Evolutionary conservation across 2,329 filamentous ascomycete species (phyloP), one percentile per base, ranked within the genome.

Genomic region (Tolypocladium cylindrosporum): DNA sequence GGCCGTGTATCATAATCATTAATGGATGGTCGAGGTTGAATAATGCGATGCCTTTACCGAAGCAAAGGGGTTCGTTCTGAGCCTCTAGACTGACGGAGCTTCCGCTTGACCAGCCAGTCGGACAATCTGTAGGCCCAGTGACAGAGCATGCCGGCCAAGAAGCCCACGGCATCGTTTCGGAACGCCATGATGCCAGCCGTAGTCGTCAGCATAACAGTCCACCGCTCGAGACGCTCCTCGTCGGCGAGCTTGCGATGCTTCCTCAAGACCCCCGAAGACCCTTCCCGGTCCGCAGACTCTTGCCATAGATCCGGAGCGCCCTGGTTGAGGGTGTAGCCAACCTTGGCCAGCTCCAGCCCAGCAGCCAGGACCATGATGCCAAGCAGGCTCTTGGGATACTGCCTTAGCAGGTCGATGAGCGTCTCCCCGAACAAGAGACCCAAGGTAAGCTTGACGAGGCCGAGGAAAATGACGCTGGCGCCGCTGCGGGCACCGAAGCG

Each of bases 401-500:
- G 76, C 6, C 78, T 75, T 14, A 97, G 76, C 24, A 96, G 71
- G 24, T 79, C 79, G 4, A 93, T 77, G n/a, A 97, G 80, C 0
- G 84, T 84, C 54, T 88, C 82, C 0, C 90, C 89, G 52, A 91
- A 88, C 37, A 90, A 67, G 0, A 96, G 68, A 0, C 93, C 93
- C 0, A 97, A 76, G 0, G 87, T 6, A 6, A 96, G 71, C 71
- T 97, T 97, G 60, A 89, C 73, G 0, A 82, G 52, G 0, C 93
- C 93, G 0, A 97, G 82, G 31, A 96, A 69, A 56, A 97, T 84
- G 61, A 97, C 81, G 64, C 88, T 91, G 0, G 90, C 85, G 11
- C 93, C 93, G 59, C 90, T 95, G 54, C 93, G 86, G 5, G 93
- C 92, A 0, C 93, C 93, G 64, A 97, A 97, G 5, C 91, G 85